These are phyloP conservation scores for Aaosphaeria pasadenensis DNA, from an alignment of 2,329 filamentous ascomycete genomes.

Conservation along the genomic window DNA sequence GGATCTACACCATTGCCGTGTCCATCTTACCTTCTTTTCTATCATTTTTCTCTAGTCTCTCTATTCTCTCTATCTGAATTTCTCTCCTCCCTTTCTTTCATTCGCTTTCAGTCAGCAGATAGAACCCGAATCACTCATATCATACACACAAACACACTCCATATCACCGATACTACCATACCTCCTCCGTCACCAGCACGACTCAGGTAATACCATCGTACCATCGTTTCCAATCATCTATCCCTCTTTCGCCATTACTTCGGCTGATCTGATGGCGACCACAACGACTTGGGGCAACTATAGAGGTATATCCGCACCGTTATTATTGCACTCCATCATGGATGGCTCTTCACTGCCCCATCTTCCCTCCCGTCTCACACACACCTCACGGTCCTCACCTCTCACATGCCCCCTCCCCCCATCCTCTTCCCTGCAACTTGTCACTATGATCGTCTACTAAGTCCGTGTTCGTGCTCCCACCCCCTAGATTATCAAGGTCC, in stretches of 20 bases:
- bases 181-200: no score
- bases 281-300: not conserved
- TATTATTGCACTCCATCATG: no score
- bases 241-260: not conserved
- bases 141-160: no score
- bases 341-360: not conserved
- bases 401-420: not conserved
- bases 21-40: not conserved
- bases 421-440: not conserved
- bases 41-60: no score
- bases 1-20: slow-evolving; percentile 20
- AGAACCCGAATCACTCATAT: not conserved
- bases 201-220: no score
- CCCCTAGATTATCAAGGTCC: slow-evolving; percentile 35
- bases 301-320: slow-evolving; percentile 13
- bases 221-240: not conserved
- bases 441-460: not conserved
- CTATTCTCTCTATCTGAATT: no score
- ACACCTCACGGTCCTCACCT: no score
- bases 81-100: slow-evolving; percentile 3
- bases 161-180: no score
- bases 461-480: slow-evolving; percentile 9
- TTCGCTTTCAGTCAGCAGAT: slow-evolving; percentile 4
- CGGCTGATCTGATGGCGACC: no score
- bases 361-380: no score